These are phyloP conservation scores for Orychophragmus violaceus DNA, from an alignment of 345 rosid genomes.

Conservation along the genomic window DNA sequence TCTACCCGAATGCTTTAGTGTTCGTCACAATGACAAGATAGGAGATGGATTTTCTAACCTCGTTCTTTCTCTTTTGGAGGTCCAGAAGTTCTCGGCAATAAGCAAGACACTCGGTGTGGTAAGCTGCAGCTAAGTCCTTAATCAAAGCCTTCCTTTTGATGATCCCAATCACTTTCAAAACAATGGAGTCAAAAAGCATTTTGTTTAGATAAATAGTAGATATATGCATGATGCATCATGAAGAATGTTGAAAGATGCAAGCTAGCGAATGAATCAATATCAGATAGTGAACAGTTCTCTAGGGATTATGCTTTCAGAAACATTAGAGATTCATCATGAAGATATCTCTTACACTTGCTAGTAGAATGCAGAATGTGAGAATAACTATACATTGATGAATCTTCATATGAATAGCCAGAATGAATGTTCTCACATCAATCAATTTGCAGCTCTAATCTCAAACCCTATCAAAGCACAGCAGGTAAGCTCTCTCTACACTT, in stretches of 20 bases:
- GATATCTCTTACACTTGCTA: neutral
- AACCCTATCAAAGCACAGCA: neutral
- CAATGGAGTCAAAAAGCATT: neutral
- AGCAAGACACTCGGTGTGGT: constrained; percentile 75
- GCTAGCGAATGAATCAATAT: neutral
- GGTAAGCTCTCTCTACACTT: neutral
- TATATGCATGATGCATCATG: neutral
- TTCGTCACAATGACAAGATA: neutral
- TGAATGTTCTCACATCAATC: neutral
- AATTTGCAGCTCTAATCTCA: neutral
- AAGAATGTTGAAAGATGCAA: neutral
- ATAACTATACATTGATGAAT: neutral
- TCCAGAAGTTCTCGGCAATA: constrained; percentile 79
- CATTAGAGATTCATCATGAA: neutral
- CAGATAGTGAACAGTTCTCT: no score
- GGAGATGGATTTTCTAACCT: constrained; percentile 41
- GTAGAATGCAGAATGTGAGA: neutral
- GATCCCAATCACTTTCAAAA: constrained; percentile 75
- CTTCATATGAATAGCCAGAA: neutral
- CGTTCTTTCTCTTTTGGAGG: constrained; percentile 67
- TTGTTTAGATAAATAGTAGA: neutral
- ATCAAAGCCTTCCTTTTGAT: constrained; percentile 91
- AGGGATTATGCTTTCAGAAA: neutral
- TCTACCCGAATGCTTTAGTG: neutral
- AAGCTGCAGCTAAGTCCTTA: constrained; percentile 81